These are phyloP conservation scores for Rhodofomes roseus DNA, from an alignment of 1,284 basidiomycete species.

Conservation along the genomic window DNA sequence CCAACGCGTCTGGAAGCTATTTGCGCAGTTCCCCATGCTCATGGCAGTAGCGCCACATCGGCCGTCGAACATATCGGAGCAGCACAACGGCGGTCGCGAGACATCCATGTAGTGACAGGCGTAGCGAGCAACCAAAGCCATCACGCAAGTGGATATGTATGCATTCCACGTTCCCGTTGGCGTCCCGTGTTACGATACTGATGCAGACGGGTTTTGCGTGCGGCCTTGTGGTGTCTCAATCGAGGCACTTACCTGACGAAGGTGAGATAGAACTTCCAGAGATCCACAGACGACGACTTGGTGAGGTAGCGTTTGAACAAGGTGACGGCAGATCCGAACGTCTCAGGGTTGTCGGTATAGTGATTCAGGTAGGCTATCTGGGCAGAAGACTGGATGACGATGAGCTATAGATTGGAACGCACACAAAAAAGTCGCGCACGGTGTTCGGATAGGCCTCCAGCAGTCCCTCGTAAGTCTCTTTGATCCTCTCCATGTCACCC, in stretches of 20 bases:
- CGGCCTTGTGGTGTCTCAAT: not conserved
- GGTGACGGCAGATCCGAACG: constrained; percentile 69
- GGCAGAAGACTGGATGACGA: constrained; percentile 51
- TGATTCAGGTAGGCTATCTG: constrained; percentile 84
- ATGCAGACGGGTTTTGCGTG: not conserved
- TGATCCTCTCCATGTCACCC: constrained; percentile 65
- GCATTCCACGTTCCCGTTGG: not conserved
- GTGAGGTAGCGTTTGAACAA: constrained; percentile 82
- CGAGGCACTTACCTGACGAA: constrained; percentile 65
- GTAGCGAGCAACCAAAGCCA: constrained; percentile 3
- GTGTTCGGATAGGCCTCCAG: constrained; percentile 78
- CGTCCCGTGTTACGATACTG: not conserved
- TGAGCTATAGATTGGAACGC: constrained; percentile 3
- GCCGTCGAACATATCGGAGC: not conserved
- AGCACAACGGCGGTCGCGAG: not conserved
- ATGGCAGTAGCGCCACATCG: not conserved
- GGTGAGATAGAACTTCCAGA: constrained; percentile 84
- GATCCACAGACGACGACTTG: constrained; percentile 78
- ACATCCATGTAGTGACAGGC: not conserved
- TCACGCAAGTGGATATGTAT: not conserved
- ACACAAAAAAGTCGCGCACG: constrained; percentile 41
- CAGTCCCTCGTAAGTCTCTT: constrained; percentile 70
- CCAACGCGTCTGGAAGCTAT: not conserved
- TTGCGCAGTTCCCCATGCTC: not conserved
- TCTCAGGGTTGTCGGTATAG: constrained; percentile 50